Conservation (phyloP, 768 basidiomycete genomes). For the Polyporus arcularius region DNA sequence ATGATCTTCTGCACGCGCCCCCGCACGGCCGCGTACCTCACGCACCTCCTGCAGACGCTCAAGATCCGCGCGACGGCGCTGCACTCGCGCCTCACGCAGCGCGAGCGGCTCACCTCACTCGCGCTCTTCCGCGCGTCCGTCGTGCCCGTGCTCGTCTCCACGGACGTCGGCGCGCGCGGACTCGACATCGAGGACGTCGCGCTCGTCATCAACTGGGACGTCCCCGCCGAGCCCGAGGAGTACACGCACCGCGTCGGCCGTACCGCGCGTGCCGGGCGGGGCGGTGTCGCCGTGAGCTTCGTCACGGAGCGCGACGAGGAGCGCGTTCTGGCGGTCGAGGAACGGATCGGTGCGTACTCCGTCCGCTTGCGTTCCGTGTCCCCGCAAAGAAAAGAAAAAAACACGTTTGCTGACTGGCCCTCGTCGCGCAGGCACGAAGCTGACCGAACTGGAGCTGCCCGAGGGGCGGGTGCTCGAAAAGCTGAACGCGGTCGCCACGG, state of each 20-base stretch:
- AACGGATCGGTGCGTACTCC: constrained; percentile 71
- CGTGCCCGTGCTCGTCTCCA: constrained; percentile 90
- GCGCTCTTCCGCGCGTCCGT: constrained; percentile 82
- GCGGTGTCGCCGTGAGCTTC: constrained; percentile 90
- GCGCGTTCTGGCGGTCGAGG: constrained; percentile 78
- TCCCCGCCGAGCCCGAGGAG: constrained; percentile 87
- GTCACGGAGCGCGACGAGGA: constrained; percentile 94
- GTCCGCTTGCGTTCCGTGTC: no score
- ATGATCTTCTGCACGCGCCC: constrained; percentile 92
- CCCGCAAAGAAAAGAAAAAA: no score
- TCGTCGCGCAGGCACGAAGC: constrained; percentile 57
- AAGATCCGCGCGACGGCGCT: constrained; percentile 85
- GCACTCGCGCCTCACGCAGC: constrained; percentile 92
- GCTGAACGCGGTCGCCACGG: constrained; percentile 87
- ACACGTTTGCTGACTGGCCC: not conserved
- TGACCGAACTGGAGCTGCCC: constrained; percentile 72
- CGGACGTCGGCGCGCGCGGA: constrained; percentile 94
- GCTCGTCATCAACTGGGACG: constrained; percentile 96
- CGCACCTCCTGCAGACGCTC: constrained; percentile 72
- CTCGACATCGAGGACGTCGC: constrained; percentile 96
- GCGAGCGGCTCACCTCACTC: constrained; percentile 83
- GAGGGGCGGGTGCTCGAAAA: constrained; percentile 83
- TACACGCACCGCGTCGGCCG: constrained; percentile 96
- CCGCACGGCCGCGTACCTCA: constrained; percentile 88
- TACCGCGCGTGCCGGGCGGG: constrained; percentile 88